Conservation (phyloP, 1,284 basidiomycete species). For the Rhodotorula sp. region DNA sequence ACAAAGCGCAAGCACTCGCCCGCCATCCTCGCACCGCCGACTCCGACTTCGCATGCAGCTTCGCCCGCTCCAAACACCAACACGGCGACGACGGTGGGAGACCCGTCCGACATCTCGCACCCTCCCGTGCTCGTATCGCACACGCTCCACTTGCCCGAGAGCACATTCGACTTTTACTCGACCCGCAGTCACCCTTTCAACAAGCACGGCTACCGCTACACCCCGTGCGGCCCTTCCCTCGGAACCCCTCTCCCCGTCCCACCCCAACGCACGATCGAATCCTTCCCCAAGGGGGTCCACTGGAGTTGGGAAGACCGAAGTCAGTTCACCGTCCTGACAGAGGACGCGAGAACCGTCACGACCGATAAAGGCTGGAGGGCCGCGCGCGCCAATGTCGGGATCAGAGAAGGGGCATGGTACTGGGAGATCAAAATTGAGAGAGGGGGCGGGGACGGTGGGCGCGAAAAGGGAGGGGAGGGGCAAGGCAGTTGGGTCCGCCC, state of each 20-base stretch:
- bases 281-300: slow-evolving; percentile 62
- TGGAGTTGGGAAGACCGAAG: slow-evolving; percentile 83
- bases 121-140: slow-evolving; percentile 11
- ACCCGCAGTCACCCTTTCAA: slow-evolving; percentile 58
- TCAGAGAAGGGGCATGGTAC: slow-evolving; percentile 90
- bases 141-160: slow-evolving; percentile 6
- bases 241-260: slow-evolving; percentile 47
- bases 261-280: slow-evolving; percentile 72
- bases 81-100: neutral
- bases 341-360: slow-evolving; percentile 71
- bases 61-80: neutral
- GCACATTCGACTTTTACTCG: slow-evolving; percentile 40
- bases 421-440: slow-evolving; percentile 80
- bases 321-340: slow-evolving; percentile 67
- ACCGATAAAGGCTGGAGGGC: slow-evolving; percentile 89
- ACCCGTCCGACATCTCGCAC: slow-evolving; percentile 17
- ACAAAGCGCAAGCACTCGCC: slow-evolving; percentile 20
- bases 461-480: slow-evolving; percentile 54
- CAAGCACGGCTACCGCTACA: slow-evolving; percentile 66
- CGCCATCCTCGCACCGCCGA: neutral
- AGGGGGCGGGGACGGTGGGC: slow-evolving; percentile 64
- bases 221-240: slow-evolving; percentile 69
- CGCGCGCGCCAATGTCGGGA: slow-evolving; percentile 81
- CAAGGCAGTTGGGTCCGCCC: slow-evolving; percentile 62
- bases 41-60: neutral